phyloP scores from a whole-genome alignment of 2,329 filamentous ascomycete genomes.

The Colletotrichum cereale region DNA sequence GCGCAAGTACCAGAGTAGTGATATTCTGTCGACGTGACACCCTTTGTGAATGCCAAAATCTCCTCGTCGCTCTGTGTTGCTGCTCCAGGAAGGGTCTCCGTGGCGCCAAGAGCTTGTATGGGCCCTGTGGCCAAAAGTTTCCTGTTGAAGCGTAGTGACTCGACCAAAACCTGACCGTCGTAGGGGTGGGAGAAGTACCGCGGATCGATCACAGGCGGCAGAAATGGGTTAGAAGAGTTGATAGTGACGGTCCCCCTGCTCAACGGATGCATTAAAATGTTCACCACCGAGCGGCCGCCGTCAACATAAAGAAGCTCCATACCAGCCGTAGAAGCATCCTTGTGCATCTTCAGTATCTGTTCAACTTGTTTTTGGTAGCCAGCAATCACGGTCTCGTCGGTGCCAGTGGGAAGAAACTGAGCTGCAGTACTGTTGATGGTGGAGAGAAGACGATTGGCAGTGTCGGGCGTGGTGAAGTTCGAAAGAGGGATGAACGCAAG shows the following conservation, averaged over 20 bases:
- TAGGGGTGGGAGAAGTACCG: constrained; percentile 30
- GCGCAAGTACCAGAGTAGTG: constrained; percentile 46
- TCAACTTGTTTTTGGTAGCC: constrained; percentile 53
- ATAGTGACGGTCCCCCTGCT: constrained; percentile 55
- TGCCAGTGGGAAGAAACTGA: constrained; percentile 48
- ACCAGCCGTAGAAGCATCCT: constrained; percentile 43
- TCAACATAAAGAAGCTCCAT: constrained; percentile 50
- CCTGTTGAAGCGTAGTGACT: constrained; percentile 38
- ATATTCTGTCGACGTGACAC: constrained; percentile 14
- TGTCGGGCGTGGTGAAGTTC: constrained; percentile 45
- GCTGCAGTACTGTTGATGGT: constrained; percentile 46
- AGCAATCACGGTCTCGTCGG: constrained; percentile 49
- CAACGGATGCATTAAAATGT: constrained; percentile 54
- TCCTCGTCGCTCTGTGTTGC: constrained; percentile 34
- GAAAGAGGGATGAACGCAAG: constrained; percentile 39
- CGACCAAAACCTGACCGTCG: constrained; percentile 27
- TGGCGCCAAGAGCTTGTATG: constrained; percentile 14
- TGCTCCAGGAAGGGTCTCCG: constrained; percentile 42
- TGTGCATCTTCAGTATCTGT: constrained; percentile 46
- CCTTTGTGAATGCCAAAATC: constrained; percentile 7
- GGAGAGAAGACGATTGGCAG: constrained; percentile 42
- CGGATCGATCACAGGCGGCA: constrained; percentile 34
- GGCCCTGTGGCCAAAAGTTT: constrained; percentile 16
- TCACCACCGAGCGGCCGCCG: constrained; percentile 45
- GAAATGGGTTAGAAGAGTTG: constrained; percentile 49